Evolutionary conservation across 2,329 filamentous ascomycete species (phyloP).

Genomic region (Clonostachys sp.): DNA sequence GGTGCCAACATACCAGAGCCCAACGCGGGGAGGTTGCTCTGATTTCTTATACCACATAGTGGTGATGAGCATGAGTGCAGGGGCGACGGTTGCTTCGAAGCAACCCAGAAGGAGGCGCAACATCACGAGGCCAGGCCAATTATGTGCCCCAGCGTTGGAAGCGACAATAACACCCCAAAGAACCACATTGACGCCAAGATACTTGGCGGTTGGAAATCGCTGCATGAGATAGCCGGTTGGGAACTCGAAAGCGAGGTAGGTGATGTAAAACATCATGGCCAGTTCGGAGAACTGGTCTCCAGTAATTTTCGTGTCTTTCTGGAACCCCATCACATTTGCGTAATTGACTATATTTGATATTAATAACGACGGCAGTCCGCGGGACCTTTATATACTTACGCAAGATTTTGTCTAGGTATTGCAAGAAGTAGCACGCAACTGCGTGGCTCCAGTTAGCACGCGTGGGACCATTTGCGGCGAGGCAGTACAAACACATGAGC

Average conservation of each 20-base stretch:
- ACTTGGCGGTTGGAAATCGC: conserved; percentile 40
- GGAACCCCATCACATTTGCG: too few relatives aligned
- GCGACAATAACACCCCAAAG: conserved; percentile 45
- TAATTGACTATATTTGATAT: too few relatives aligned
- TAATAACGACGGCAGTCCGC: too few relatives aligned
- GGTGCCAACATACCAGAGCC: conserved; percentile 54
- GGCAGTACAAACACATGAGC: too few relatives aligned
- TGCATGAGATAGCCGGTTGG: conserved; percentile 44
- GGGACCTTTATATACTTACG: too few relatives aligned
- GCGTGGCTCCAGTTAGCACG: too few relatives aligned
- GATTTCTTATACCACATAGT: conserved; percentile 52
- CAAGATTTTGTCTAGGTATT: too few relatives aligned
- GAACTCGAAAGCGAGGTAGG: conserved; percentile 44
- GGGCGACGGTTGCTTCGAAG: conserved; percentile 49
- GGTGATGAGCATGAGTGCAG: conserved; percentile 51
- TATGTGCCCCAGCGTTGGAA: conserved; percentile 36
- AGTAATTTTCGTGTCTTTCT: too few relatives aligned
- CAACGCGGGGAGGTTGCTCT: conserved; percentile 48
- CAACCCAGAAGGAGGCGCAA: conserved; percentile 49
- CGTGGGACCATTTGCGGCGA: too few relatives aligned
- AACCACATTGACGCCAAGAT: conserved; percentile 38
- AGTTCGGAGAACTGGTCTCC: conserved; percentile 59
- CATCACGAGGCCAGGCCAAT: conserved; percentile 42
- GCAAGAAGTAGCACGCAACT: too few relatives aligned
- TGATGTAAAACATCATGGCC: conserved; percentile 46